Percentiles rank a stretch among this genome's conserved stretches.
phyloP scores from a whole-genome alignment of 2,329 filamentous ascomycete genomes.

The Cladosporium sp. region DNA sequence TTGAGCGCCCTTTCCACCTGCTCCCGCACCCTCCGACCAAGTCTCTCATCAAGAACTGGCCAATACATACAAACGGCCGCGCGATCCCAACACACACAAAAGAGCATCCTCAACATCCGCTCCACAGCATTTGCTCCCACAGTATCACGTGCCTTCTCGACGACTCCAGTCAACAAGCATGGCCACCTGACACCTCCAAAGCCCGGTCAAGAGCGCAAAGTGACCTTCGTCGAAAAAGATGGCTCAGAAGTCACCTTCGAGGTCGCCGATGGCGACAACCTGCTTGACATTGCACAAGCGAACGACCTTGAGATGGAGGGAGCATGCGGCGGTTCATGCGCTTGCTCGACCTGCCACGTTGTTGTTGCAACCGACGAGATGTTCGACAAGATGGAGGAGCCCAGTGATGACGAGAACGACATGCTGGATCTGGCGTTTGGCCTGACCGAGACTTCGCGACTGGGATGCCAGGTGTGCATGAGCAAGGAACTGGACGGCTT shows the following conservation, averaged over 20 bases:
- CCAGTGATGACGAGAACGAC: constrained; percentile 61
- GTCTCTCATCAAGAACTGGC: constrained; percentile 3
- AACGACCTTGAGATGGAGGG: constrained; percentile 98
- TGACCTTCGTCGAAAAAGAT: constrained; percentile 94
- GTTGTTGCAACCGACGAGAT: constrained; percentile 70
- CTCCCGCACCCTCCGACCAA: constrained; percentile 10
- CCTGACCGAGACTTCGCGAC: constrained; percentile 74
- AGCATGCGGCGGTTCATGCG: constrained; percentile 90
- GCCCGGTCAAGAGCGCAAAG: constrained; percentile 82
- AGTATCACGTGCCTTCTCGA: constrained; percentile 57
- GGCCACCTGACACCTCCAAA: constrained; percentile 80
- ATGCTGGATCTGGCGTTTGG: constrained; percentile 91
- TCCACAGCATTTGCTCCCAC: constrained; percentile 9
- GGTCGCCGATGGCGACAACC: constrained; percentile 82
- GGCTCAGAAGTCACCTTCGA: constrained; percentile 69
- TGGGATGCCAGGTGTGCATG: constrained; percentile 93
- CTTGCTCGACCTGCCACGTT: constrained; percentile 89
- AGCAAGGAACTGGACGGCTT: constrained; percentile 83
- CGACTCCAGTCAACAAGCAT: constrained; percentile 58
- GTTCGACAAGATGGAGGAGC: constrained; percentile 41
- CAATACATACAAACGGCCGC: neutral
- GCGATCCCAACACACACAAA: constrained; percentile 19
- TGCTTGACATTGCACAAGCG: constrained; percentile 90
- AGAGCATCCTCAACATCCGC: neutral
- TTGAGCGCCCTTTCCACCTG: constrained; percentile 6